Conservation (phyloP, 805 yeast genomes). For the Isabelozyma pseudorhagii region DNA sequence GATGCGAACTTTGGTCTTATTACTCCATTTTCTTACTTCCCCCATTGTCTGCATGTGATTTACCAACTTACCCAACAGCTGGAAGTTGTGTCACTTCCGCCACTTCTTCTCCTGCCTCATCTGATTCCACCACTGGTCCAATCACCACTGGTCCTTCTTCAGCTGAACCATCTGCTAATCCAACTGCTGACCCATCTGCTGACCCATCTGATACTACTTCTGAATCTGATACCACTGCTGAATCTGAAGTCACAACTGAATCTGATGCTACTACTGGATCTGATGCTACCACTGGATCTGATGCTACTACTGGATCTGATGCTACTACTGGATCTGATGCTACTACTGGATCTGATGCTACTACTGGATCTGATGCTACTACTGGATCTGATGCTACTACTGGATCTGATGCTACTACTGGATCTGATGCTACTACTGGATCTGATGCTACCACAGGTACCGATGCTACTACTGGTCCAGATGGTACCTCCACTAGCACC, state of each 20-base stretch:
- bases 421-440: neutral
- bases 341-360: slow-evolving; percentile 8
- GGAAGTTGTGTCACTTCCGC: slow-evolving; percentile 6
- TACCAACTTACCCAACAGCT: slow-evolving; percentile 25
- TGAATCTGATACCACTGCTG: slow-evolving; percentile 4
- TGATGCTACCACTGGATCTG: neutral
- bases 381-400: neutral
- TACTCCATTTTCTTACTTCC: slow-evolving; percentile 28
- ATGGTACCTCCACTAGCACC: slow-evolving; percentile 8
- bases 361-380: slow-evolving; percentile 2
- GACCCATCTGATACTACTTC: slow-evolving; percentile 8
- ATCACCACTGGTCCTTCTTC: neutral
- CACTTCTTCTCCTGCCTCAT: neutral
- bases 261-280: neutral
- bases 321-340: slow-evolving; percentile 11
- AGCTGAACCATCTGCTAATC: neutral
- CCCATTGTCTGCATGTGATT: slow-evolving; percentile 27
- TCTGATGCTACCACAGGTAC: neutral
- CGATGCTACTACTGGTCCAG: neutral
- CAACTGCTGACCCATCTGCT: neutral
- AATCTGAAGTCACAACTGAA: neutral
- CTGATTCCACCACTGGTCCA: neutral
- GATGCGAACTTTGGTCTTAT: slow-evolving; percentile 38
- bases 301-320: neutral
- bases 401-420: neutral